Percentiles rank a stretch among this genome's conserved stretches.
phyloP scores from a whole-genome alignment of 345 rosid genomes.

The Hibiscus mutabilis region DNA sequence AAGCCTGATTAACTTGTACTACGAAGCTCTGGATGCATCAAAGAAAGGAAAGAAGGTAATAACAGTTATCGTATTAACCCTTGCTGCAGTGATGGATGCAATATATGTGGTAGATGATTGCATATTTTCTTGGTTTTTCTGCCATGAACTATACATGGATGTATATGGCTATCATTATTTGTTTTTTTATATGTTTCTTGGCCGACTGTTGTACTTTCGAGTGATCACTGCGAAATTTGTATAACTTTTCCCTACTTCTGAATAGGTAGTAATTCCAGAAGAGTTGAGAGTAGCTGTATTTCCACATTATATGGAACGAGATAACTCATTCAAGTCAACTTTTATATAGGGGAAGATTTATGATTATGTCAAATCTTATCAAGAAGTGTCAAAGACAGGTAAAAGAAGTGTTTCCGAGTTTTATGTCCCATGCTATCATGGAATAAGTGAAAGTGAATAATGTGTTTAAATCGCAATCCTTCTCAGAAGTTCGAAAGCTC shows the following conservation, averaged over 20 bases:
- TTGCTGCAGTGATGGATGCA: too few relatives aligned
- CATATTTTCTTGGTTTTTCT: too few relatives aligned
- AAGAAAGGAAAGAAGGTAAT: conserved; percentile 39
- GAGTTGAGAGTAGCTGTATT: conserved; percentile 34
- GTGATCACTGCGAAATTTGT: background rate
- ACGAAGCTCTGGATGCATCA: conserved; percentile 82
- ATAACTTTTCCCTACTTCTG: too few relatives aligned
- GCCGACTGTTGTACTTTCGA: background rate
- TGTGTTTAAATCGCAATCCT: background rate
- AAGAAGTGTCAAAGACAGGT: conserved; percentile 26
- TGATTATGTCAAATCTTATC: conserved; percentile 32
- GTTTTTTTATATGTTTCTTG: too few relatives aligned
- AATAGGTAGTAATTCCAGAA: conserved; percentile 43
- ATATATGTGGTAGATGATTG: too few relatives aligned
- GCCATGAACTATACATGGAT: too few relatives aligned
- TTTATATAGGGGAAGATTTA: conserved; percentile 62
- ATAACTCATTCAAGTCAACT: conserved; percentile 35
- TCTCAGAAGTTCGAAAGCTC: conserved; percentile 47
- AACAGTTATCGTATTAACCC: background rate
- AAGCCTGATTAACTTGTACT: conserved; percentile 46
- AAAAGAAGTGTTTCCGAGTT: background rate
- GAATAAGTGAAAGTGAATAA: background rate
- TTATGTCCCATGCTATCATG: background rate
- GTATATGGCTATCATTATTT: too few relatives aligned
- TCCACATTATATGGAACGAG: conserved; percentile 59